Base-by-base conservation (phyloP, 768 basidiomycete genomes). In the Amanita rubescens region DNA sequence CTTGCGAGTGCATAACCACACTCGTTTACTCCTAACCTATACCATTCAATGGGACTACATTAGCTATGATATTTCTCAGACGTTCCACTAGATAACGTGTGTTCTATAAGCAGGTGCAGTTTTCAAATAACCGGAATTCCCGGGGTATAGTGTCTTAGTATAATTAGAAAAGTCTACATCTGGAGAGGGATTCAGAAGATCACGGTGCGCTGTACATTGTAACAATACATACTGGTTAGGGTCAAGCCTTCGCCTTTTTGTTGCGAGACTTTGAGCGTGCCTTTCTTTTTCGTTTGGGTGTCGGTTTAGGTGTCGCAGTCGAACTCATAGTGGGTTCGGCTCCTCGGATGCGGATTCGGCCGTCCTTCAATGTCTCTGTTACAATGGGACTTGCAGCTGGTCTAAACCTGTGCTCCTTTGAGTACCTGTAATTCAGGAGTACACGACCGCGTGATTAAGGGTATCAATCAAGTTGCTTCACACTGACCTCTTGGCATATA, bases 321-420 rank as follows among this genome's bases (percentile, higher is more conserved):
- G 59, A n/a, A n/a, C n/a, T n/a, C n/a, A n/a, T 58, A 1, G 73
- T 67, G 2, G 82, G 78, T 10, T 67, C 67, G 1, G 86, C 90
- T 0, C 91, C 91, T n/a, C 89, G 71, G 35, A 94, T 60, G 8
- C 82, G 75, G 7, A 80, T 67, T 3, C 80, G 74, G 0, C 90
- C 90, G 57, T 89, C 88, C 57, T 80, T 79, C 56, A 93, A 69
- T 17, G 71, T 76, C 63, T 92, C 87, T 0, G 87, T 91, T 58
- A 93, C 76, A 39, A 93, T 71, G 10, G 91, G 90, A 55, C 87
- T 90, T 5, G 90, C 89, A 10, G 91, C 90, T 0, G 91, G 90
- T 20, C 90, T 74, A 64, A 78, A 92, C 66, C 84, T 90, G 71
- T 78, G 79, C 61, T 90, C 84, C 56, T 86, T 84, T 11, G 88